phyloP scores from a whole-genome alignment of 768 basidiomycete species.

The Lactarius sanguifluus region DNA sequence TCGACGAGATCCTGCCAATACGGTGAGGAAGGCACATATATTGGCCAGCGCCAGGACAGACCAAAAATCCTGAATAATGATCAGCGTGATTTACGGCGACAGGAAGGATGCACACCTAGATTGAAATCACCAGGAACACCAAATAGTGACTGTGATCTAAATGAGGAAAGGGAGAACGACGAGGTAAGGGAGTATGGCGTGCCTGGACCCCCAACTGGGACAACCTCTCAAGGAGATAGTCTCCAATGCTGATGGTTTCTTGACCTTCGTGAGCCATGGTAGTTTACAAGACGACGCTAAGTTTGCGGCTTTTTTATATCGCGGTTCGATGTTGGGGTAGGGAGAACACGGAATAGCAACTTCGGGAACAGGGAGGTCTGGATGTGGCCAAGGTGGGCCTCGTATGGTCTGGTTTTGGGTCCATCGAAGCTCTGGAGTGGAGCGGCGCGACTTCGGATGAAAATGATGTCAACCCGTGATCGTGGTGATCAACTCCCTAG shows the following conservation, averaged over 20 bases:
- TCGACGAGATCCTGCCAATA: slow-evolving; percentile 73
- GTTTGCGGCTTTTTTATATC: slow-evolving; percentile 13
- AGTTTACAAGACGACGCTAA: neutral
- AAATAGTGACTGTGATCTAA: slow-evolving; percentile 61
- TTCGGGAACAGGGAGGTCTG: neutral
- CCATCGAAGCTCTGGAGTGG: slow-evolving; percentile 2
- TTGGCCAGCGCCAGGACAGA: slow-evolving; percentile 32
- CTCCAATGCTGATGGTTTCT: slow-evolving; percentile 47
- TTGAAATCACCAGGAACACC: slow-evolving; percentile 90
- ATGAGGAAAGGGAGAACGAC: neutral
- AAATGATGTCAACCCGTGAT: slow-evolving; percentile 13
- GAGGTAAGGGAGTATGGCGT: slow-evolving; percentile 25
- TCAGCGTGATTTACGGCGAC: neutral
- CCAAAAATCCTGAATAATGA: slow-evolving; percentile 44
- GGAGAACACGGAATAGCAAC: neutral
- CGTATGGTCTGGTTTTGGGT: slow-evolving; percentile 9
- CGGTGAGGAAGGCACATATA: slow-evolving; percentile 14
- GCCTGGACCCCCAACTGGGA: slow-evolving; percentile 66
- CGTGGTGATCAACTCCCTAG: neutral
- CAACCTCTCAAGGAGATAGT: slow-evolving; percentile 62
- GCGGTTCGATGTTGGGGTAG: no score
- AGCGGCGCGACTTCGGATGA: neutral
- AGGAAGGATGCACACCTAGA: slow-evolving; percentile 44
- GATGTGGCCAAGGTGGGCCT: slow-evolving; percentile 9
- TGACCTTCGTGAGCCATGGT: slow-evolving; percentile 21